phyloP scores from a whole-genome alignment of 2,329 filamentous ascomycete species.

The Pseudopyricularia javanii region DNA sequence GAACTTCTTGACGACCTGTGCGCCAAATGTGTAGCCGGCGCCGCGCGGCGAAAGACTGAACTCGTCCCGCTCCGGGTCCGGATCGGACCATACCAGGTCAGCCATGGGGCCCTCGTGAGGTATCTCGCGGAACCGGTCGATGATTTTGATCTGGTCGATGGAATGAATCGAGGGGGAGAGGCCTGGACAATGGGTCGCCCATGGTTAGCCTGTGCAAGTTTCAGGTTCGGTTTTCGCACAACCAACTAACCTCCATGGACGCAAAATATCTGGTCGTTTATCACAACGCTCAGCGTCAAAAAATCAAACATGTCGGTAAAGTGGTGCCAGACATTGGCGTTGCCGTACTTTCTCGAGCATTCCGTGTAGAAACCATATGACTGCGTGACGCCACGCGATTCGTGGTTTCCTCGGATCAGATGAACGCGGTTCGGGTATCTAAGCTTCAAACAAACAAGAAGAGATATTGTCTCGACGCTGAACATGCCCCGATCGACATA shows the following conservation, averaged over 20 bases:
- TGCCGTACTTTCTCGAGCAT: slow-evolving; percentile 95
- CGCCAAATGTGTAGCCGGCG: slow-evolving; percentile 93
- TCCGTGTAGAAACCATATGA: slow-evolving; percentile 99
- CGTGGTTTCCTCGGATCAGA: slow-evolving; percentile 94
- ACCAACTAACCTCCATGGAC: slow-evolving; percentile 71
- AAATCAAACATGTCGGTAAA: slow-evolving; percentile 99
- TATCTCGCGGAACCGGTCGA: slow-evolving; percentile 96
- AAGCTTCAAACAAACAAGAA: slow-evolving; percentile 92
- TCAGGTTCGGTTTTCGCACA: neutral
- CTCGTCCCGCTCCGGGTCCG: slow-evolving; percentile 92
- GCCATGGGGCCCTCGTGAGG: slow-evolving; percentile 98
- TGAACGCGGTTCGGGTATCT: slow-evolving; percentile 94
- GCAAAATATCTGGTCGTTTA: slow-evolving; percentile 98
- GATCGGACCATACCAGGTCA: slow-evolving; percentile 97
- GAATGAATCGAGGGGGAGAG: slow-evolving; percentile 87
- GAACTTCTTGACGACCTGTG: slow-evolving; percentile 97
- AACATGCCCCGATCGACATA: slow-evolving; percentile 98
- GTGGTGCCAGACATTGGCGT: slow-evolving; percentile 97
- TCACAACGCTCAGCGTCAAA: slow-evolving; percentile 89
- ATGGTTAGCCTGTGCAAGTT: neutral
- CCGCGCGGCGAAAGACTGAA: slow-evolving; percentile 89
- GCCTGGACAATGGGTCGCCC: slow-evolving; percentile 27
- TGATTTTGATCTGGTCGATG: slow-evolving; percentile 99
- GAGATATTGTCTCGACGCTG: slow-evolving; percentile 95
- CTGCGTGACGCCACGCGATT: slow-evolving; percentile 93